Percentiles rank a stretch among this genome's conserved stretches.
These are phyloP conservation scores for Ascochyta lentis DNA, from an alignment of 2,329 filamentous ascomycete species.

Conservation along the genomic window DNA sequence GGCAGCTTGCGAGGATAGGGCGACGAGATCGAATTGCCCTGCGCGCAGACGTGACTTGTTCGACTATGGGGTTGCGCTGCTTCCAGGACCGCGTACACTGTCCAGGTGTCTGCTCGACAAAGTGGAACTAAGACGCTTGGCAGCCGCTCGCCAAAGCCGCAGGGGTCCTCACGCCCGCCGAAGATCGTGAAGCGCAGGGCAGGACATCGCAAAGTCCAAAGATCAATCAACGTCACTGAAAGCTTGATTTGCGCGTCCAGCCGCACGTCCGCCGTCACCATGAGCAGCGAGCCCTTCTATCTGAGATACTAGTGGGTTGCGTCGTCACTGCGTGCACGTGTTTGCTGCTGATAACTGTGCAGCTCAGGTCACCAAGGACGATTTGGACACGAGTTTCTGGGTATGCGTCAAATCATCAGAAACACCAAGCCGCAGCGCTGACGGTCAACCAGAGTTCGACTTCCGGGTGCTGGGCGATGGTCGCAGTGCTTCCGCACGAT, in stretches of 20 bases:
- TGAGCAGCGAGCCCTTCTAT: slow-evolving; percentile 84
- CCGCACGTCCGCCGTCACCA: slow-evolving; percentile 55
- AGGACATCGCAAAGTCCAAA: slow-evolving; percentile 10
- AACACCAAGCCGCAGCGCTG: slow-evolving; percentile 3
- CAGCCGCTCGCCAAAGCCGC: slow-evolving; percentile 27
- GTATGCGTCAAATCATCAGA: slow-evolving; percentile 56
- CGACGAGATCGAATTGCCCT: slow-evolving; percentile 24
- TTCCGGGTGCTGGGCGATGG: slow-evolving; percentile 92
- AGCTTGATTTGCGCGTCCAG: background rate
- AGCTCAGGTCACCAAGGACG: slow-evolving; percentile 97
- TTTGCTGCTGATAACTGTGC: slow-evolving; percentile 33
- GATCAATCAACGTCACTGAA: slow-evolving; percentile 8
- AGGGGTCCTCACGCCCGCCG: slow-evolving; percentile 32
- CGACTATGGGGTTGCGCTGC: slow-evolving; percentile 26
- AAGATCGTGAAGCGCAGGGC: slow-evolving; percentile 28
- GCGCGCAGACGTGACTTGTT: slow-evolving; percentile 28
- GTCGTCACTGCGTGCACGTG: slow-evolving; percentile 17
- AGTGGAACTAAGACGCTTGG: slow-evolving; percentile 33
- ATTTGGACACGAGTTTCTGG: slow-evolving; percentile 97
- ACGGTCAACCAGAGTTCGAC: slow-evolving; percentile 79
- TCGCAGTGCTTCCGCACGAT: slow-evolving; percentile 89
- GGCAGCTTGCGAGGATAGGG: slow-evolving; percentile 17
- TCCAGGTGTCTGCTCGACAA: slow-evolving; percentile 49
- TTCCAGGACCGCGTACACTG: slow-evolving; percentile 36
- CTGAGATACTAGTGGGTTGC: slow-evolving; percentile 89